A percentile compares a stretch with the other conserved stretches of the same genome.
Conservation (phyloP, 805 yeast species). For the Lipomyces orientalis region DNA sequence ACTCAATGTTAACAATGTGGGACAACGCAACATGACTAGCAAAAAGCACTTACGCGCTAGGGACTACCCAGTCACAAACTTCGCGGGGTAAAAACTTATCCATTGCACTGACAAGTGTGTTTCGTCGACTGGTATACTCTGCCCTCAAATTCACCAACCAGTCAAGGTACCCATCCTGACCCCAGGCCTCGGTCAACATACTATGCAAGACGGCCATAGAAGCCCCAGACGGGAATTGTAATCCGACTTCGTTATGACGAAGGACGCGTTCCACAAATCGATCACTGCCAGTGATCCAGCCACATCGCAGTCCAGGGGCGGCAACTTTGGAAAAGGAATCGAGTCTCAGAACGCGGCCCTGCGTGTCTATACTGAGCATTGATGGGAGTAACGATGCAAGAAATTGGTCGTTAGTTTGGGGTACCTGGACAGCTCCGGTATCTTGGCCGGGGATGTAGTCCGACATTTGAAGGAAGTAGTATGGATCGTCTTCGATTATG, state of each 20-base stretch:
- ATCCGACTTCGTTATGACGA: constrained; percentile 77
- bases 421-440: constrained; percentile 51
- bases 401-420: constrained; percentile 47
- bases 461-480: constrained; percentile 95
- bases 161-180: constrained; percentile 83
- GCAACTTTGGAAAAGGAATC: constrained; percentile 90
- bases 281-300: constrained; percentile 84
- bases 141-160: constrained; percentile 78
- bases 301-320: constrained; percentile 89
- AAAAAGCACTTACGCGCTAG: constrained; percentile 61
- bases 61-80: constrained; percentile 47
- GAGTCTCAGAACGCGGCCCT: constrained; percentile 87
- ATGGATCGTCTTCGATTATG: constrained; percentile 95
- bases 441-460: constrained; percentile 51
- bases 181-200: constrained; percentile 76
- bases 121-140: constrained; percentile 87
- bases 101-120: constrained; percentile 80
- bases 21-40: background rate
- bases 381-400: constrained; percentile 72
- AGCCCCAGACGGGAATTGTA: constrained; percentile 83
- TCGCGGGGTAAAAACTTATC: constrained; percentile 59
- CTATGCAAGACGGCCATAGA: constrained; percentile 74
- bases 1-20: background rate
- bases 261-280: constrained; percentile 66
- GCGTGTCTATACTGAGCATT: constrained; percentile 74